Base-by-base conservation (phyloP, 805 yeast species). In the Ogataea methylovora region DNA sequence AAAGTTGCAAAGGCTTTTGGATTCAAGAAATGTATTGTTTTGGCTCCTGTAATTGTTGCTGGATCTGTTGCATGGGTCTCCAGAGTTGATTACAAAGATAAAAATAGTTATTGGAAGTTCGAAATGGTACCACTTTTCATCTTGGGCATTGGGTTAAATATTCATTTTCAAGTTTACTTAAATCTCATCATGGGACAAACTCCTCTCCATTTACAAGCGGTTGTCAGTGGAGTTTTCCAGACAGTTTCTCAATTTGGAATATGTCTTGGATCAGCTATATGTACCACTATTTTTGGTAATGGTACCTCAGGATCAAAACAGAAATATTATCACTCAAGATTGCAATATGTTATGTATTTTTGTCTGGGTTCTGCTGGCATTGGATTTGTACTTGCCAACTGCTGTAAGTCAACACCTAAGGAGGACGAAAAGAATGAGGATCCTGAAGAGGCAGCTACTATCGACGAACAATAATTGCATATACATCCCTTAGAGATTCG, bases 141-240 rank as follows among this genome's bases (percentile, higher is more conserved):
- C 1, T 32, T 28, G 20, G 52, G 54, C 4, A 36, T 35, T 19
- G 44, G 17, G 30, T 38, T 32, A 1, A 62, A 61, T 26, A 33
- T 55, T 3, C 64, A 51, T 39, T 61, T 58, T 42, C 49, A 60
- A 19, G 51, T 60, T 3, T 64, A 55, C 33, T 35, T 56, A 25
- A 57, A 50, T 22, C 49, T 57, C 4, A 43, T 63, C 8, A 46
- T 52, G 25, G 52, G 38, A 29, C 49, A 32, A 4, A 31, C 34
- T 9, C 34, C 34, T 14, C 15, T 31, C 6, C 28, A 31, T 12
- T 19, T 31, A 16, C 34, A 31, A 20, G 27, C 34, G 5, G 24
- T 23, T 31, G 12, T 23, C 4, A n/a, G 16, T 7, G 34, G 28
- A 14, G 18, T 31, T 12, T 31, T 31, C 4, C 28, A 24, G 11